Conservation (phyloP, 805 yeast species). For the Clavispora fructus region DNA sequence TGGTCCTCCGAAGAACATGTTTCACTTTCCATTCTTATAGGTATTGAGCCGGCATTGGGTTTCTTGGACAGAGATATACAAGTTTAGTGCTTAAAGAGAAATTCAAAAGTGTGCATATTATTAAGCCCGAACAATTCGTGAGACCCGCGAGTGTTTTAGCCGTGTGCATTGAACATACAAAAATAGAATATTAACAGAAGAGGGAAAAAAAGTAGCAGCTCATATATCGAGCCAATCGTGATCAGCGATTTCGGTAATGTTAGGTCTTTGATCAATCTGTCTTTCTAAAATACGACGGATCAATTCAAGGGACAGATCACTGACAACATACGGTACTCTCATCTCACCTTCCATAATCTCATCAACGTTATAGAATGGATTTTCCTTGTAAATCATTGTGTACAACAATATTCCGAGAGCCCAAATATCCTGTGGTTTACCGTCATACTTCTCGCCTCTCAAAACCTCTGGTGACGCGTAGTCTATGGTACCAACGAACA, state of each 20-base stretch:
- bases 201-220: background rate
- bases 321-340: conserved; percentile 61
- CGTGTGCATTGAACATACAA: background rate
- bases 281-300: conserved; percentile 65
- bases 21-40: background rate
- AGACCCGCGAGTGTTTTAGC: background rate
- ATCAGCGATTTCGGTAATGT: conserved; percentile 61
- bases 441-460: conserved; percentile 82
- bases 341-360: conserved; percentile 91
- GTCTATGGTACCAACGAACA: conserved; percentile 95
- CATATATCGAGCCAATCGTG: conserved; percentile 57
- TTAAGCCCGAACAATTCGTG: background rate
- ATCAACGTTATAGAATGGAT: conserved; percentile 92
- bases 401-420: conserved; percentile 88
- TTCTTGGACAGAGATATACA: background rate
- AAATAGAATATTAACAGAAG: background rate
- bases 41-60: background rate
- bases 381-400: conserved; percentile 87
- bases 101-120: background rate
- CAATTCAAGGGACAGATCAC: conserved; percentile 56
- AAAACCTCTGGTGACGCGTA: conserved; percentile 97
- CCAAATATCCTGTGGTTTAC: conserved; percentile 96
- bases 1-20: background rate
- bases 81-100: background rate
- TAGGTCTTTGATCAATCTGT: conserved; percentile 62